These are phyloP conservation scores for Cutaneotrichosporon sp. DNA, from an alignment of 1,284 basidiomycete genomes.

Conservation along the genomic window DNA sequence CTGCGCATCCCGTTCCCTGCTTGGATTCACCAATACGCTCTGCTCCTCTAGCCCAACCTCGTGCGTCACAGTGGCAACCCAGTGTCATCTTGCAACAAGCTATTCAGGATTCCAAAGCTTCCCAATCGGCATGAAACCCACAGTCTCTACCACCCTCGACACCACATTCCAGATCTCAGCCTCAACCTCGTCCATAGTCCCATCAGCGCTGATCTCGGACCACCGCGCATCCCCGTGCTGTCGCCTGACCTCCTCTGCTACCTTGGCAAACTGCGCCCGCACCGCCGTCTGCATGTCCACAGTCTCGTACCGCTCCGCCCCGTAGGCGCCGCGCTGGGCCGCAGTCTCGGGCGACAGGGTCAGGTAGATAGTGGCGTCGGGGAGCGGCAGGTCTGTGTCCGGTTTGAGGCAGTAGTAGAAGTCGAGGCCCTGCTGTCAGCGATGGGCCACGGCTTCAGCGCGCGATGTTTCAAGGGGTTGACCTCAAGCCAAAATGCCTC, in stretches of 20 bases:
- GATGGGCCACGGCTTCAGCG: too few species aligned
- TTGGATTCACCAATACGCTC: too few species aligned
- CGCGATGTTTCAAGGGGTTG: neutral
- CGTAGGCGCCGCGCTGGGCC: slow-evolving; percentile 73
- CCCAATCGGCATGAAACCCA: slow-evolving; percentile 2
- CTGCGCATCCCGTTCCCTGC: too few species aligned
- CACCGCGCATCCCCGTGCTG: slow-evolving; percentile 51
- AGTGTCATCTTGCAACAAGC: too few species aligned
- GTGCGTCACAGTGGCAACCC: too few species aligned
- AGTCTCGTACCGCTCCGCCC: slow-evolving; percentile 82
- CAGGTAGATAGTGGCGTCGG: slow-evolving; percentile 84
- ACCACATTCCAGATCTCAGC: slow-evolving; percentile 58
- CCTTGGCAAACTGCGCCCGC: slow-evolving; percentile 59
- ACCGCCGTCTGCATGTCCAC: slow-evolving; percentile 69
- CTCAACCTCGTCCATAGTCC: slow-evolving; percentile 57
- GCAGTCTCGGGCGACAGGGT: slow-evolving; percentile 72
- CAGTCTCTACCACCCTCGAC: slow-evolving; percentile 49
- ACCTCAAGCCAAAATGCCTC: neutral
- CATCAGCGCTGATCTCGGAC: slow-evolving; percentile 63
- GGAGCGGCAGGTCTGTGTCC: slow-evolving; percentile 78
- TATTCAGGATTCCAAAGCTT: slow-evolving; percentile 14
- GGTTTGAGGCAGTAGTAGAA: slow-evolving; percentile 77
- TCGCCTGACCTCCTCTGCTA: slow-evolving; percentile 45
- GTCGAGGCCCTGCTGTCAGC: slow-evolving; percentile 49
- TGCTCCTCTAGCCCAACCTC: too few species aligned